A percentile compares a stretch with the other conserved stretches of the same genome.
Evolutionary conservation across 1,139 yeast species (phyloP).

Genomic region (Diutina scorzettiae): DNA sequence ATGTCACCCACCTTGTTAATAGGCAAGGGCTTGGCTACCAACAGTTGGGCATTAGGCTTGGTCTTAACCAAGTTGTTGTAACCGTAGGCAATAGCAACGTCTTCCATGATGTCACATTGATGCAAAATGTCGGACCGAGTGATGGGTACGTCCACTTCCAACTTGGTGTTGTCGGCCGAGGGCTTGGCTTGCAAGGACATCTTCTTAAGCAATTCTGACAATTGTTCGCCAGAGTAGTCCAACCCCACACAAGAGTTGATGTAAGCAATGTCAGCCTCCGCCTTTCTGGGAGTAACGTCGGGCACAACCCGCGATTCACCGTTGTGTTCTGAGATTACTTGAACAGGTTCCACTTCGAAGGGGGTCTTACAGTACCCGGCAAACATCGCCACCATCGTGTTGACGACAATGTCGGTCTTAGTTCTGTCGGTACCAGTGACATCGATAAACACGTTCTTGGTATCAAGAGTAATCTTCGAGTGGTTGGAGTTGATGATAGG

Average conservation of each 20-base stretch:
- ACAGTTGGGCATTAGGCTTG: conserved; percentile 67
- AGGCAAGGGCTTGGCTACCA: conserved; percentile 81
- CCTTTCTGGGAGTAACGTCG: conserved; percentile 48
- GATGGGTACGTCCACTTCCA: conserved; percentile 74
- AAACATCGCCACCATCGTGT: conserved; percentile 92
- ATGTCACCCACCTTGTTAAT: conserved; percentile 87
- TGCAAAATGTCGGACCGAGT: conserved; percentile 94
- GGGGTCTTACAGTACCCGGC: conserved; percentile 72
- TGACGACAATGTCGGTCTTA: conserved; percentile 23
- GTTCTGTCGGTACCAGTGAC: conserved; percentile 84
- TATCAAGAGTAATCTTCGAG: conserved; percentile 76
- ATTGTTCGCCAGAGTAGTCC: conserved; percentile 54
- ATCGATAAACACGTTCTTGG: conserved; percentile 84
- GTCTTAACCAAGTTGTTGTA: conserved; percentile 79
- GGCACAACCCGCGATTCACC: conserved; percentile 71
- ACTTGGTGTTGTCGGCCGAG: conserved; percentile 31
- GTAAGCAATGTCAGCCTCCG: conserved; percentile 71
- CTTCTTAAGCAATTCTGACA: conserved; percentile 54
- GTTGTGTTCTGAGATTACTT: conserved; percentile 77
- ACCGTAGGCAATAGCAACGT: conserved; percentile 94
- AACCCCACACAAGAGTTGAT: conserved; percentile 90
- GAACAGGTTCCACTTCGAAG: conserved; percentile 79
- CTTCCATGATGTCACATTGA: conserved; percentile 98
- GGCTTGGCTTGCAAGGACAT: conserved; percentile 70
- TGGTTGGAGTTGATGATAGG: conserved; percentile 93